phyloP scores from a whole-genome alignment of 495 filamentous ascomycete species.

The Aspergillus sparsus region DNA sequence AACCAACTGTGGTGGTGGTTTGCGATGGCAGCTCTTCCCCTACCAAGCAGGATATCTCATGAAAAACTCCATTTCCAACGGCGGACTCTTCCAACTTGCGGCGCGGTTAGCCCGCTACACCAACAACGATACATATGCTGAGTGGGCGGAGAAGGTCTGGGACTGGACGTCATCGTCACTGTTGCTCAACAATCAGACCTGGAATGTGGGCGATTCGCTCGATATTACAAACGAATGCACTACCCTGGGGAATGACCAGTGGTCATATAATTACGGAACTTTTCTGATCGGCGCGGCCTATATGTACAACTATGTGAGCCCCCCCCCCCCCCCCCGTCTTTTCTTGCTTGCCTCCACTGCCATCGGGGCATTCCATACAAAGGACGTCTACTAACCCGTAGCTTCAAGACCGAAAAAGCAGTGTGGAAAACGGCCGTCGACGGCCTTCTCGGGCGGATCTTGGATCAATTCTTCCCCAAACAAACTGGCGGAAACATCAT shows the following conservation, averaged over 20 bases:
- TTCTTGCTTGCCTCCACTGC: constrained; percentile 15
- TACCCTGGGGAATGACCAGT: constrained; percentile 57
- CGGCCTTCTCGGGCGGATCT: constrained; percentile 56
- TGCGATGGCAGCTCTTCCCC: constrained; percentile 59
- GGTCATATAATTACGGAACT: constrained; percentile 69
- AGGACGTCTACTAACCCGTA: constrained; percentile 22
- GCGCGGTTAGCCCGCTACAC: constrained; percentile 69
- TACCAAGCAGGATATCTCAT: constrained; percentile 58
- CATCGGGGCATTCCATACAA: not conserved
- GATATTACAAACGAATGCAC: constrained; percentile 54
- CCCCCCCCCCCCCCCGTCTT: not conserved
- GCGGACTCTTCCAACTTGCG: constrained; percentile 66
- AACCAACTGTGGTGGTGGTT: constrained; percentile 49
- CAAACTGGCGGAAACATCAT: constrained; percentile 55
- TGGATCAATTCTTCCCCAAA: constrained; percentile 59
- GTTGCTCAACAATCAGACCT: constrained; percentile 53
- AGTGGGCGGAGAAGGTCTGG: constrained; percentile 68
- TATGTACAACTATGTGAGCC: constrained; percentile 67
- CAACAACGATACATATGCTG: constrained; percentile 60
- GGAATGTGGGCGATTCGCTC: constrained; percentile 63
- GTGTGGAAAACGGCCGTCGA: constrained; percentile 59
- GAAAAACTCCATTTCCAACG: constrained; percentile 73
- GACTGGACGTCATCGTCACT: constrained; percentile 60
- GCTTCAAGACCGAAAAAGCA: constrained; percentile 43
- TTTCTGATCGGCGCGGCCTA: constrained; percentile 66